These are phyloP conservation scores for Sextonia rubra DNA, from an alignment of 164 flowering plant species.

Conservation along the genomic window DNA sequence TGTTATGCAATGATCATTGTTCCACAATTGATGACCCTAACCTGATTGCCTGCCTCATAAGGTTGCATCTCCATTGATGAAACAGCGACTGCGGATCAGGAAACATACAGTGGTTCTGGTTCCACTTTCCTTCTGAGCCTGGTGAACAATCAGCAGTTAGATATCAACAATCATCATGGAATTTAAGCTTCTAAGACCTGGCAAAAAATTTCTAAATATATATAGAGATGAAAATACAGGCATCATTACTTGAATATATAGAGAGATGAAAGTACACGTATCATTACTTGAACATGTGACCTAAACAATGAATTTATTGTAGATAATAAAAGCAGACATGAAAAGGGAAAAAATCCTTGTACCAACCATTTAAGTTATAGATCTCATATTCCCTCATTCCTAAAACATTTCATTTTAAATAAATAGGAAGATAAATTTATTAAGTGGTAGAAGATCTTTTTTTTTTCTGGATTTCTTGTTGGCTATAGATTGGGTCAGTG, in stretches of 20 bases:
- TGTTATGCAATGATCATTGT: not conserved
- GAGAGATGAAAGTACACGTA: not conserved
- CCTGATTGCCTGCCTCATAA: not conserved
- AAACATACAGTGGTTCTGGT: constrained; percentile 13
- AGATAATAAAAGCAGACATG: no score
- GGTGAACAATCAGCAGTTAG: not conserved
- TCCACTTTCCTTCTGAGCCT: constrained; percentile 15
- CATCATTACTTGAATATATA: no score
- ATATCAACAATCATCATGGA: not conserved
- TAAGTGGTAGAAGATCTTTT: no score
- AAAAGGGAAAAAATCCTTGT: no score
- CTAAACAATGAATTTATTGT: not conserved
- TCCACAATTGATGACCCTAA: not conserved
- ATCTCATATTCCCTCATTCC: no score
- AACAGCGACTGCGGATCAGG: not conserved
- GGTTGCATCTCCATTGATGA: not conserved
- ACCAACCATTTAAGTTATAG: no score
- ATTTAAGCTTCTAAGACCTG: not conserved
- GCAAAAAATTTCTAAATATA: not conserved
- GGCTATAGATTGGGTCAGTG: no score
- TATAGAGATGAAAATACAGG: no score
- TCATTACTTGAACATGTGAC: not conserved
- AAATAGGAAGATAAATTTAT: no score
- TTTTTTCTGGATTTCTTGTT: no score
- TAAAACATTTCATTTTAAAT: no score